Base-by-base conservation (phyloP, 495 filamentous ascomycete genomes). In the Ramalina intermedia region DNA sequence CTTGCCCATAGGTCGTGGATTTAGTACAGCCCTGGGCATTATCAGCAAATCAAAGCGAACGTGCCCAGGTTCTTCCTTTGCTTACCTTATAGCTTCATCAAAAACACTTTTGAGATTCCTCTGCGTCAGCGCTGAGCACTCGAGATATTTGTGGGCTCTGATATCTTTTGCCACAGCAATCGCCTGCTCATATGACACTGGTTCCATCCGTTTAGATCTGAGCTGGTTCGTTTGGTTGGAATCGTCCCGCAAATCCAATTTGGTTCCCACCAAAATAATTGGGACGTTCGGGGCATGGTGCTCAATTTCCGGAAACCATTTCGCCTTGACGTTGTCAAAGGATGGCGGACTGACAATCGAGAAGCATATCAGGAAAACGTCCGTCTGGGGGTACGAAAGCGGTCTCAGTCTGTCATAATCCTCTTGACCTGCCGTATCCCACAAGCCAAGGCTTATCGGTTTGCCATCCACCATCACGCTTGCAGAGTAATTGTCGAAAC, bases 341-440 rank as follows among this genome's bases (percentile, higher is more conserved):
- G 90, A 96, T 17, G 91, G 85, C 36, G 90, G 91, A 79, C 87
- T 94, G 66, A 95, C 88, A 61, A 96, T 93, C 29, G 89, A 96
- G 72, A 98, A 98, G 69, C 91, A 98, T 60, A 98, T 94, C 41
- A 98, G 73, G 68, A 98, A 98, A 33, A 98, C 91, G 61, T 98
- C 91, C 48, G 91, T 98, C 69, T 98, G 91, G 4, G 91, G 91
- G 64, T 98, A 98, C 18, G 90, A 96, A 42, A 98, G 81, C 52
- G 91, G 91, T 57, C 91, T 79, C 58, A 98, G 79, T 63, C 91
- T 78, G 65, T 98, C 91, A 67, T 98, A 96, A 73, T 96, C 89
- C 74, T 98, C 91, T 72, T 98, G 91, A 60, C 91, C 91, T 57
- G 91, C 91, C 58, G 91, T 98, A 81, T 98, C 91, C 91, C 91